Evolutionary conservation across 164 flowering plant genomes (phyloP), one percentile per base, ranked within the genome.

Genomic region (Magnolia officinalis): DNA sequence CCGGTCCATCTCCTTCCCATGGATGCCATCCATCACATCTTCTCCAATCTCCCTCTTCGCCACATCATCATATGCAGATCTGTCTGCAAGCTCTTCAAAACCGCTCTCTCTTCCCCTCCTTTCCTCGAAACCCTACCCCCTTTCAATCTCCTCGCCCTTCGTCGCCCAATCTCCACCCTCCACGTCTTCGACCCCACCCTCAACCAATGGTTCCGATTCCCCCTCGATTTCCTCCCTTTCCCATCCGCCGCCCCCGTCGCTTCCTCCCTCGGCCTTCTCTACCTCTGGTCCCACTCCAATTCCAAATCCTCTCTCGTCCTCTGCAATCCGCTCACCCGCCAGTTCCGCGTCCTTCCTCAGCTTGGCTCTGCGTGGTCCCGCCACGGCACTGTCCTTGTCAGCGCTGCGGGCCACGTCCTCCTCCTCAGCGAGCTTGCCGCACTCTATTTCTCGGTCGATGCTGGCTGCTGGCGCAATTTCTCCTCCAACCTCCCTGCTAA

Each of bases 331-430:
- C 66, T 95, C 63, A 93, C 95, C 50, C 83, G 89, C 8, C 78
- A 71, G 2, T 87, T 73, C 82, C 81, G 78, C 5, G 85, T 86
- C 21, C 83, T 95, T 1, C 99, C 98, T 4, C 90, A 82, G 70
- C 89, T 95, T 5, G 99, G 98, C 26, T 93, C 99, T 26, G 99
- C 99, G 45, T 95, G 99, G 99, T 89, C 91, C 9, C 84, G 90
- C n/a, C 99, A 95, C 77, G 99, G 99, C 14, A 87, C 96, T 14
- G 96, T 93, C 29, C 76, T 95, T 0, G 89, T 85, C 24, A 89
- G 87, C 70, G 77, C 89, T 0, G 78, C 55, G 13, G 79, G 79
- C 74, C 82, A 84, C 20, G 96, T 92, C 49, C 74, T 95, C 76
- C 95, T 95, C 6, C 86, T 95, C 26, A 85, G 91, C 7, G 95